Evolutionary conservation across 768 basidiomycete species (phyloP), one percentile per base, ranked within the genome.

Genomic region (Xerocomus spinulosus): DNA sequence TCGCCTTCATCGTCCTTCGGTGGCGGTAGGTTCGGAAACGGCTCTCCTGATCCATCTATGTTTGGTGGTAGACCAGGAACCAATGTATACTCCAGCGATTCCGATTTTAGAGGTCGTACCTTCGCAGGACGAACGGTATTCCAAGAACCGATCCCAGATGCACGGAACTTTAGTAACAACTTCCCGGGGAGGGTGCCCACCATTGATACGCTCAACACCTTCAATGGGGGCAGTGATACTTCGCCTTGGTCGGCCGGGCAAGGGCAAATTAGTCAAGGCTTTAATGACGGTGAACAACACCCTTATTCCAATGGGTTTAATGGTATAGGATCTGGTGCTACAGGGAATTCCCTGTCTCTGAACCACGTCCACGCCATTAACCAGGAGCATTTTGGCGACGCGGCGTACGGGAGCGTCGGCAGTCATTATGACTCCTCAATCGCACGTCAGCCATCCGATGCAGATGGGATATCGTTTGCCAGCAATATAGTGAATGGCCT

Each of bases 1-100:
- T 88, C 87, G 9, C 85, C 86, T 3, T 77, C 83, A 3, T 88
- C 87, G 2, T 85, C 85, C 4, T 76, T 87, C 35, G 78, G 83
- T 50, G 78, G 73, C 24, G 78, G 76, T 25, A 70, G 81, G 52
- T 84, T 85, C 60, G 74, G 77, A 37, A 79, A 81, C 53, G 75
- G 73, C 17, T 88, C 87, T 26, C 87, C 87, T 0, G 87, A 89
- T 64, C 76, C 79, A n/a, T 63, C 73, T 23, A 68, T 72, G 8
- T 79, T 85, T 53, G 75, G 73, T 44, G 74, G 78, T 20, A 73
- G 76, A 46, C 66, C 70, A 28, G 62, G 62, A n/a, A 62, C 53
- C 20, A 64, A 67, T 29, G 61, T 69, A 25, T 72, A 72, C 50
- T 56, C 64, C 30, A 51, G 54, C 18, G 79, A 78, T 37, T 48